These are phyloP conservation scores for Neostapfia colusana DNA, from an alignment of 176 grass and related monocot species.

Conservation along the genomic window DNA sequence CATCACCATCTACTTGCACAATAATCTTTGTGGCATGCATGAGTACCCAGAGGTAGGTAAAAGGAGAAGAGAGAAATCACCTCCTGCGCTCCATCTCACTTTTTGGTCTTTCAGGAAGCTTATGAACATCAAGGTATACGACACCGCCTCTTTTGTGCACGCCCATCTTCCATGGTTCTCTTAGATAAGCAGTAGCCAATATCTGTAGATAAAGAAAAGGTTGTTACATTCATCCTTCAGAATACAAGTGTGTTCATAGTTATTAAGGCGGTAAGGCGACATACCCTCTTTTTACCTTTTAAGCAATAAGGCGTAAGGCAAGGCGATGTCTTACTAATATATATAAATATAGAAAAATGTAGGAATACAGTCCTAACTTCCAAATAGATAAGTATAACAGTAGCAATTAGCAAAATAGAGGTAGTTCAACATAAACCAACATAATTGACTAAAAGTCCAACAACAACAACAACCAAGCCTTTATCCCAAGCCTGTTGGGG, in stretches of 20 bases:
- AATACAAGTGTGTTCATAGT: constrained; percentile 30
- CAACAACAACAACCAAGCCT: no score
- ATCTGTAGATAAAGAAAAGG: constrained; percentile 58
- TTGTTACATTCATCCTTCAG: constrained; percentile 14
- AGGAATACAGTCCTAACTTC: no score
- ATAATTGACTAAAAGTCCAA: no score
- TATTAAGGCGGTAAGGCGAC: no score
- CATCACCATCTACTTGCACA: constrained; percentile 8
- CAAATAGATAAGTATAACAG: no score
- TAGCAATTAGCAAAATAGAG: no score
- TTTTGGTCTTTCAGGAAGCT: constrained; percentile 88
- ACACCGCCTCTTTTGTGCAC: constrained; percentile 91
- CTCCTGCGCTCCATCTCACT: constrained; percentile 64
- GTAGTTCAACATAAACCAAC: no score
- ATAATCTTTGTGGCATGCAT: neutral
- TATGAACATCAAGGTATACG: constrained; percentile 98
- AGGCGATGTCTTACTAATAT: no score
- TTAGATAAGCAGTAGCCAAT: constrained; percentile 88
- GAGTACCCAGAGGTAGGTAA: neutral
- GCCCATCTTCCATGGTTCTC: constrained; percentile 99
- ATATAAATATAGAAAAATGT: no score
- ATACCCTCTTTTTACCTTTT: no score
- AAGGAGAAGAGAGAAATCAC: constrained; percentile 38
- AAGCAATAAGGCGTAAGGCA: no score
- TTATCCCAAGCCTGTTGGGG: no score